A percentile compares a stretch with the other conserved stretches of the same genome.
Conservation (phyloP, 2,329 filamentous ascomycete species). For the Oidium heveae region DNA sequence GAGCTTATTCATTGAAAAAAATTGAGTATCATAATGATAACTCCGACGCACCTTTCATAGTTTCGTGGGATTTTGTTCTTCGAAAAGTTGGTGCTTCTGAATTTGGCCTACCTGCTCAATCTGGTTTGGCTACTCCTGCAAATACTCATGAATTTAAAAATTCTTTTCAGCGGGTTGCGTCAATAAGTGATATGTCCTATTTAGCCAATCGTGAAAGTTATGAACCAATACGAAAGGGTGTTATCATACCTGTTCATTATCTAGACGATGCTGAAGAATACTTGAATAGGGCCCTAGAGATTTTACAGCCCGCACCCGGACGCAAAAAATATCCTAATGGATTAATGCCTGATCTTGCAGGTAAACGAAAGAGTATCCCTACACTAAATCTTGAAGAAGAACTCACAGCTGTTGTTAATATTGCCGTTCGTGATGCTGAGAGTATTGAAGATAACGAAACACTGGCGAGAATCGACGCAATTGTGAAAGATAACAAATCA, state of each 20-base stretch:
- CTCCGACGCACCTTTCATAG: constrained; percentile 46
- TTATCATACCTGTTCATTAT: constrained; percentile 81
- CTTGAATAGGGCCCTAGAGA: constrained; percentile 60
- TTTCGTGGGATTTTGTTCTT: constrained; percentile 90
- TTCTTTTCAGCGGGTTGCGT: constrained; percentile 62
- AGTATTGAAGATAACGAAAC: constrained; percentile 60
- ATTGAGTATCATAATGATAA: constrained; percentile 63
- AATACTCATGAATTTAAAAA: constrained; percentile 36
- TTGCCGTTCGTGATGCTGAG: constrained; percentile 77
- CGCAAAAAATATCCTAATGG: constrained; percentile 28
- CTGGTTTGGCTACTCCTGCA: constrained; percentile 61
- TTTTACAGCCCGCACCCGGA: constrained; percentile 34
- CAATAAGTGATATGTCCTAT: constrained; percentile 92
- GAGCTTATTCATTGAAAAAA: constrained; percentile 75
- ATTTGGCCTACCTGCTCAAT: constrained; percentile 56
- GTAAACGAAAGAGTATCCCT: constrained; percentile 36
- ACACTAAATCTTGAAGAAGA: constrained; percentile 42
- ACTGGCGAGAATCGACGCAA: constrained; percentile 43
- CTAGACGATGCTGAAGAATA: constrained; percentile 83
- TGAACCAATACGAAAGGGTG: constrained; percentile 72
- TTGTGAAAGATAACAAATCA: constrained; percentile 59
- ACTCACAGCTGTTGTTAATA: constrained; percentile 74
- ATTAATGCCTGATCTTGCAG: constrained; percentile 47
- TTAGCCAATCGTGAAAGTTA: constrained; percentile 44
- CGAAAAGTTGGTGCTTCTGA: constrained; percentile 83